phyloP scores from a whole-genome alignment of 2,329 filamentous ascomycete genomes.

The Penicillium sp. region DNA sequence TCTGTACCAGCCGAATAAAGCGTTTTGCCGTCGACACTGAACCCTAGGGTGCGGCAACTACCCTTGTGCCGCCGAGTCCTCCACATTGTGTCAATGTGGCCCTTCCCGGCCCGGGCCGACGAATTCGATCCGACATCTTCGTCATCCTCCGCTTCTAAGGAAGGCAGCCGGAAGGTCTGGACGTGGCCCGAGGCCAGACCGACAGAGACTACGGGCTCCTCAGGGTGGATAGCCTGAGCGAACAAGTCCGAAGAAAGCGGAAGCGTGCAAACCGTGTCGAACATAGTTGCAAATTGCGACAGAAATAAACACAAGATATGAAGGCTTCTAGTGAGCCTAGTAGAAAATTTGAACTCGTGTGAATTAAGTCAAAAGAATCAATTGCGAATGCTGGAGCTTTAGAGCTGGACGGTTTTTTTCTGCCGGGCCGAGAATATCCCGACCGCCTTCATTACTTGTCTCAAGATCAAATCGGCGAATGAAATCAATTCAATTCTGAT shows the following conservation, averaged over 20 bases:
- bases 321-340: not conserved
- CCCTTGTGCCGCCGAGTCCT: conserved; percentile 87
- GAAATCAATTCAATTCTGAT: conserved; percentile 9
- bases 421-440: conserved; percentile 19
- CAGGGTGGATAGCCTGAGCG: conserved; percentile 80
- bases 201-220: conserved; percentile 78
- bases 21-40: conserved; percentile 72
- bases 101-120: conserved; percentile 60
- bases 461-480: not conserved
- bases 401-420: conserved; percentile 21
- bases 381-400: conserved; percentile 6
- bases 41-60: conserved; percentile 80
- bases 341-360: not conserved
- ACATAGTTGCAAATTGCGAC: conserved; percentile 56
- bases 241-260: conserved; percentile 86
- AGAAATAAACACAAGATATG: not conserved
- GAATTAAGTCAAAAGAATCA: not conserved
- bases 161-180: conserved; percentile 73
- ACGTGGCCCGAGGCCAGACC: conserved; percentile 84
- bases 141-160: conserved; percentile 51
- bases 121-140: conserved; percentile 46
- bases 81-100: conserved; percentile 80
- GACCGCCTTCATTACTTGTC: conserved; percentile 7
- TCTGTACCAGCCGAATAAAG: conserved; percentile 61
- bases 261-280: conserved; percentile 87